Evolutionary conservation across 2,329 filamentous ascomycete genomes (phyloP), one percentile per base, ranked within the genome.

Genomic region (Helicocarpus griseus): DNA sequence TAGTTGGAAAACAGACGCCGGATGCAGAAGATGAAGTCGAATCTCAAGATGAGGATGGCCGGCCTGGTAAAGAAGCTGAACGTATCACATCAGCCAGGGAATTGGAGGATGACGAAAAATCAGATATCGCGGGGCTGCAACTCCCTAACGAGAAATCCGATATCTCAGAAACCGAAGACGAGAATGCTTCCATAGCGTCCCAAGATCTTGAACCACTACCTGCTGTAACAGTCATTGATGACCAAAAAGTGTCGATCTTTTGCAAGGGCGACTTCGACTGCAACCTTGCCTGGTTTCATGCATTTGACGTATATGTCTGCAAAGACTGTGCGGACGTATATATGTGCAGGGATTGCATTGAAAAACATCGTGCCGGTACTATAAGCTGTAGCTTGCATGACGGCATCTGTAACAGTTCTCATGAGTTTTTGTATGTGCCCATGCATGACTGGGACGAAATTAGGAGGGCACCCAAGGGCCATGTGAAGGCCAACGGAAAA

Each of bases 281-380:
- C 31, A 38, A 49, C 9, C 44, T 21, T 35, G 43, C 26, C 13
- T 65, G 58, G 60, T 45, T 48, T 13, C 55, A 53, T n/a, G 59
- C 62, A 8, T 55, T 60, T 31, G 57, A 63, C 22, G 57, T 65
- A 48, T 60, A 61, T 49, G 57, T 56, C 47, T 65, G 63, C 54
- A 58, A 54, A 50, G 61, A 65, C 47, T 66, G 62, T 46, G 58
- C 55, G 2, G 52, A 62, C 26, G 48, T 64, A 21, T 54, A 56
- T 3, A 58, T 65, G 39, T 57, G 57, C 9, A 22, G 19, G n/a
- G 39, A 54, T 5, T 65, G 61, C 46, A 51, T 56, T 9, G 50
- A 58, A 7, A 56, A 55, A 11, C 47, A 61, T 0, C 55, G 58
- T 40, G 43, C 50, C 9, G 56, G 54, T 11, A 53, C 52, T 77